Evolutionary conservation across 2,329 filamentous ascomycete species (phyloP).

Genomic region (Dactylonectria estremocensis): DNA sequence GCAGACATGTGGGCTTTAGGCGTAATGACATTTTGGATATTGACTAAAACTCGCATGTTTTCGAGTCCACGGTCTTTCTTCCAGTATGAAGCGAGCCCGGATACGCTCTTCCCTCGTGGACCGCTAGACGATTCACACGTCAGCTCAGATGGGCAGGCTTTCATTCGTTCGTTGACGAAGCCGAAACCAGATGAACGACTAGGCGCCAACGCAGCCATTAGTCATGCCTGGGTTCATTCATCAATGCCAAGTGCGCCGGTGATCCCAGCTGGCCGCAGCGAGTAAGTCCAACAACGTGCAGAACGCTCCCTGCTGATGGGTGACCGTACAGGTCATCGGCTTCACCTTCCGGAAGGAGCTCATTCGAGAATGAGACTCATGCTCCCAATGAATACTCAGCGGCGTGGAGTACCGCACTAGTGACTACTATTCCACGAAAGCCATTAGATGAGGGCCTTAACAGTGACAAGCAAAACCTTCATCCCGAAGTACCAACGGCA

Average conservation of each 20-base stretch:
- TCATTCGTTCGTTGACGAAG: slow-evolving; percentile 11
- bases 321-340: not conserved
- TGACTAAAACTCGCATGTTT: slow-evolving; percentile 24
- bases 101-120: slow-evolving; percentile 1
- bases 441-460: too few relatives aligned
- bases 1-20: slow-evolving; percentile 46
- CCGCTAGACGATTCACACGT: not conserved
- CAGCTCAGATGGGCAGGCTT: slow-evolving; percentile 5
- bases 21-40: slow-evolving; percentile 31
- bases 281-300: not conserved
- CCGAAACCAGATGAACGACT: slow-evolving; percentile 4
- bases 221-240: not conserved
- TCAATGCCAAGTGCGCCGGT: not conserved
- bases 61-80: not conserved
- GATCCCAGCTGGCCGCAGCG: not conserved
- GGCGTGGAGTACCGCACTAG: too few relatives aligned
- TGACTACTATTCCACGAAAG: too few relatives aligned
- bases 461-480: too few relatives aligned
- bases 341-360: not conserved
- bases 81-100: slow-evolving; percentile 3
- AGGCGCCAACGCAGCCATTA: not conserved
- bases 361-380: not conserved
- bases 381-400: too few relatives aligned
- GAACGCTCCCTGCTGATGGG: not conserved
- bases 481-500: too few relatives aligned